Evolutionary conservation across 805 yeast species (phyloP), one percentile per base, ranked within the genome.

Genomic region (Sungouiella thailandica): DNA sequence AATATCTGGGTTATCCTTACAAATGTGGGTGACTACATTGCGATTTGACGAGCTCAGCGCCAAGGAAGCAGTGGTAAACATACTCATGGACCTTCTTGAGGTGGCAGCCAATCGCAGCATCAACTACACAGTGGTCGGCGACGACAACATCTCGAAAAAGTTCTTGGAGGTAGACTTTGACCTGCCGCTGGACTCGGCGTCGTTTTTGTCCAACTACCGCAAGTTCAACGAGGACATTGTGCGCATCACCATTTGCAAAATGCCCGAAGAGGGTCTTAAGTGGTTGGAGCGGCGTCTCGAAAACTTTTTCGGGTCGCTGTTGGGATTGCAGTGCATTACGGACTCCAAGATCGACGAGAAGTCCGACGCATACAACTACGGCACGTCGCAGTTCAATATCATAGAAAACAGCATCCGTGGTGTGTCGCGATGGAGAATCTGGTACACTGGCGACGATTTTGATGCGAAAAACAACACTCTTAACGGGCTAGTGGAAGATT

Each of bases 391-490:
- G 53, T 78, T 93, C 40, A 80, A 79, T 52, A 77, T 88, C 17
- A 85, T 88, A 17, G 97, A 90, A 57, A 82, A 95, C 23, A 82
- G 94, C 46, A 76, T 93, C 22, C 74, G 95, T 39, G 98, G 97
- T 23, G 81, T 94, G 16, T 80, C 93, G 9, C 75, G 99, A 52
- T 94, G 99, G 98, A 78, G 86, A 49, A 78, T 87, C 12, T 90
- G 97, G 96, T 88, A 86, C 49, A 71, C 60, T 23, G 76, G 78
- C 5, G 71, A 67, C 4, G 71, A 71, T 16, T 69, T 74, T 32
- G 79, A 74, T 23, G 62, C 64, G 24, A 65, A 76, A 10, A 80
- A 78, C 32, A 66, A 55, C 14, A 65, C 76, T 34, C 61, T 78
- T 33, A 66, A 65, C 29, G 70, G 72, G 32, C 63, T 74, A 29